phyloP scores from a whole-genome alignment of 768 basidiomycete genomes.

The Trametes punicea region DNA sequence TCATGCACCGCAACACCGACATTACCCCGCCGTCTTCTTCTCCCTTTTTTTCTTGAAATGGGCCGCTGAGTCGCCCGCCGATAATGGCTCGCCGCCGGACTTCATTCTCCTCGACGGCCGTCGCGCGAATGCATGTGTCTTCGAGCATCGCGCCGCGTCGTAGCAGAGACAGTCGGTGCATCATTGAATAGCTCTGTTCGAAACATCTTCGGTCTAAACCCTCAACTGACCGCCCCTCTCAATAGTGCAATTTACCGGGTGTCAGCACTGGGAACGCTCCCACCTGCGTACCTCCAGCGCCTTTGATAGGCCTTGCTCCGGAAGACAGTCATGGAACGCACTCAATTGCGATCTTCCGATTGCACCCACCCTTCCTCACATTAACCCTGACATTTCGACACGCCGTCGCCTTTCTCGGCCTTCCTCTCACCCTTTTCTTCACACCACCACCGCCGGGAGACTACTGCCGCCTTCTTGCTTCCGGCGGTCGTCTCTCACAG shows the following conservation, averaged over 20 bases:
- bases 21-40: constrained; percentile 9
- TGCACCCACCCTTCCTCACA: constrained; percentile 3
- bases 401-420: constrained; percentile 15
- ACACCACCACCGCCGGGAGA: constrained; percentile 8
- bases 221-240: constrained; percentile 11
- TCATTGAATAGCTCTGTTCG: neutral
- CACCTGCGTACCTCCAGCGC: constrained; percentile 7
- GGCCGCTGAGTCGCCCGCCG: neutral
- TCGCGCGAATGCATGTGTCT: neutral
- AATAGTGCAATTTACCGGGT: constrained; percentile 15
- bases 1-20: constrained; percentile 8
- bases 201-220: constrained; percentile 6
- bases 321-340: constrained; percentile 2
- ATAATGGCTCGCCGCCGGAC: neutral
- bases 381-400: constrained; percentile 5
- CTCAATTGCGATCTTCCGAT: constrained; percentile 16
- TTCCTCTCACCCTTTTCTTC: constrained; percentile 1
- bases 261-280: constrained; percentile 19
- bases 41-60: neutral
- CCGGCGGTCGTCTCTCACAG: constrained; percentile 1
- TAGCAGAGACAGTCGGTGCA: neutral
- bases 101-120: neutral
- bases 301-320: constrained; percentile 12
- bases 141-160: neutral
- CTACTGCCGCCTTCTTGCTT: constrained; percentile 4